Conservation (phyloP, 192 early-diverging fungal species). For the Thamnidium elegans region DNA sequence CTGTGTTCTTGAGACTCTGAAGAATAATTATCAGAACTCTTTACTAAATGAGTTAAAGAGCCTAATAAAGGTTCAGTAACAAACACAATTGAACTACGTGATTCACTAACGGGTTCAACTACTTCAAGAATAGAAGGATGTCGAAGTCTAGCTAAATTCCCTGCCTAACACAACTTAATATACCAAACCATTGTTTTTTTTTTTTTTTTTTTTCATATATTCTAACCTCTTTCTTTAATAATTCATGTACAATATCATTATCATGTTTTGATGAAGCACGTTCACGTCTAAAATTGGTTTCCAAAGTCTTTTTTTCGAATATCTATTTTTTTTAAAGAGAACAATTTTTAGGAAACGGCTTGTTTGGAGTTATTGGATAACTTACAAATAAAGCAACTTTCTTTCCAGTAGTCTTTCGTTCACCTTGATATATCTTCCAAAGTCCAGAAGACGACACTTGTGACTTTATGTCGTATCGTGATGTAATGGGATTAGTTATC, state of each 20-base stretch:
- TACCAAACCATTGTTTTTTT: neutral
- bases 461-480: slow-evolving; percentile 42
- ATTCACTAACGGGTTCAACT: slow-evolving; percentile 70
- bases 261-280: slow-evolving; percentile 42
- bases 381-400: slow-evolving; percentile 69
- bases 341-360: neutral
- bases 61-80: slow-evolving; percentile 71
- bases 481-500: slow-evolving; percentile 36
- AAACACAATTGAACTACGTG: slow-evolving; percentile 65
- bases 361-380: neutral
- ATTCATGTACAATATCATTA: slow-evolving; percentile 50
- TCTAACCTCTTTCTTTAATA: slow-evolving; percentile 61
- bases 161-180: slow-evolving; percentile 30
- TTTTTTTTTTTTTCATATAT: neutral
- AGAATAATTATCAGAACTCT: slow-evolving; percentile 43
- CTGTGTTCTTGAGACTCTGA: slow-evolving; percentile 31
- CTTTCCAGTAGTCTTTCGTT: slow-evolving; percentile 54
- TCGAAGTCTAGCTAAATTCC: slow-evolving; percentile 67
- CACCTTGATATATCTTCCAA: slow-evolving; percentile 68
- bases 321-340: slow-evolving; percentile 33
- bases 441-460: slow-evolving; percentile 62
- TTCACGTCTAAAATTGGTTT: slow-evolving; percentile 48
- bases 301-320: slow-evolving; percentile 72
- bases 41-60: slow-evolving; percentile 62
- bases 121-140: slow-evolving; percentile 78